Conservation (phyloP, 129 eudicot genomes). For the Helianthus annuus region DNA sequence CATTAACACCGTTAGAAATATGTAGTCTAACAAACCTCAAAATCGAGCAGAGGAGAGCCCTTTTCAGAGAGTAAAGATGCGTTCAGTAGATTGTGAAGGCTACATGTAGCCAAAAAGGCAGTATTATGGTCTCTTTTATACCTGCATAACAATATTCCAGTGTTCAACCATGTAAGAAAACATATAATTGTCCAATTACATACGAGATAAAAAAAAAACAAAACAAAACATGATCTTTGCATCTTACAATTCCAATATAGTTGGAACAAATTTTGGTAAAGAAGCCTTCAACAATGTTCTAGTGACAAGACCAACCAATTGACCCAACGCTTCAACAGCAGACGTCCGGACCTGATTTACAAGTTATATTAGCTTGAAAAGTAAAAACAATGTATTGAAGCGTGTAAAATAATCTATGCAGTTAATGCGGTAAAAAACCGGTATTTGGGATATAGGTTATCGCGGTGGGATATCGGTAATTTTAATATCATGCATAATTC, state of each 20-base stretch:
- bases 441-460: too few relatives aligned
- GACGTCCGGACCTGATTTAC: constrained; percentile 67
- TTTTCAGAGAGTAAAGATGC: constrained; percentile 77
- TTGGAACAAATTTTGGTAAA: constrained; percentile 83
- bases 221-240: constrained; percentile 7
- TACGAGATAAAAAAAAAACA: constrained; percentile 7
- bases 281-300: constrained; percentile 75
- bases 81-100: constrained; percentile 82
- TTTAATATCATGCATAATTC: too few relatives aligned
- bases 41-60: constrained; percentile 85
- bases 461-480: too few relatives aligned
- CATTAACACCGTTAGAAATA: constrained; percentile 3
- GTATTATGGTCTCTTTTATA: constrained; percentile 75
- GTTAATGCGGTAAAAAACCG: too few relatives aligned
- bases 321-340: constrained; percentile 94
- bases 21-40: constrained; percentile 63
- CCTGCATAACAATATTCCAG: constrained; percentile 42
- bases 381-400: constrained; percentile 4
- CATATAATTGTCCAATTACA: constrained; percentile 1
- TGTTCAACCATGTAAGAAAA: constrained; percentile 5
- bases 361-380: constrained; percentile 24
- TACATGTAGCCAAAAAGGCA: constrained; percentile 81
- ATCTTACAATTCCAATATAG: constrained; percentile 88
- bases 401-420: background rate
- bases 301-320: constrained; percentile 92